These are phyloP conservation scores for Leccinum pseudoinsigne DNA, from an alignment of 1,284 basidiomycete species.

Conservation along the genomic window DNA sequence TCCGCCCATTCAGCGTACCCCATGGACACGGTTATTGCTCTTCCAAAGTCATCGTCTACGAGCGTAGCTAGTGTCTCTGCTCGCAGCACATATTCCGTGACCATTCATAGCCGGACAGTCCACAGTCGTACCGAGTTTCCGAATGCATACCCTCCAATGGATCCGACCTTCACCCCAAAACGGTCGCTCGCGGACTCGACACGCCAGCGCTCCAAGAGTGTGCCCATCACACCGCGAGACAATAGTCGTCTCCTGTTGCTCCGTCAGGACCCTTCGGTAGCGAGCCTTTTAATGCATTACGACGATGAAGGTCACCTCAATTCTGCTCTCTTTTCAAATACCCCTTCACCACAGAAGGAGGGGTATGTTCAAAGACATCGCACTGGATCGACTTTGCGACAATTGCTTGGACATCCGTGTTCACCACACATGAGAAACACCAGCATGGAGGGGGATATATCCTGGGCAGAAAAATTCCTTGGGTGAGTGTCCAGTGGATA, in stretches of 20 bases:
- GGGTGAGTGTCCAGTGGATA: constrained; percentile 44
- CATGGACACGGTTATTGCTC: constrained; percentile 54
- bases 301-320: constrained; percentile 68
- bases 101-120: constrained; percentile 58
- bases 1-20: constrained; percentile 54
- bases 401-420: constrained; percentile 60
- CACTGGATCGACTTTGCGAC: constrained; percentile 68
- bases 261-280: constrained; percentile 74
- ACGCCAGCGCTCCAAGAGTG: constrained; percentile 35
- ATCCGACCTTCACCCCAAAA: constrained; percentile 25
- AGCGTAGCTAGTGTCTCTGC: constrained; percentile 52
- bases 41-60: constrained; percentile 46
- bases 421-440: constrained; percentile 30
- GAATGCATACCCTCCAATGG: constrained; percentile 49
- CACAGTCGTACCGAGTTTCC: constrained; percentile 66
- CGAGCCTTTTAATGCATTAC: constrained; percentile 67
- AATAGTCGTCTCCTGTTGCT: constrained; percentile 55
- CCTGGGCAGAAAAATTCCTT: constrained; percentile 75
- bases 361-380: constrained; percentile 55
- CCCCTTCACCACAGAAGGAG: constrained; percentile 41
- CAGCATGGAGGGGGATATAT: constrained; percentile 66
- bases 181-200: constrained; percentile 27
- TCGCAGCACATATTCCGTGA: constrained; percentile 67
- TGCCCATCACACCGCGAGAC: constrained; percentile 45
- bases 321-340: constrained; percentile 62